phyloP scores from a whole-genome alignment of 495 filamentous ascomycete genomes.

The Daldinia decipiens region DNA sequence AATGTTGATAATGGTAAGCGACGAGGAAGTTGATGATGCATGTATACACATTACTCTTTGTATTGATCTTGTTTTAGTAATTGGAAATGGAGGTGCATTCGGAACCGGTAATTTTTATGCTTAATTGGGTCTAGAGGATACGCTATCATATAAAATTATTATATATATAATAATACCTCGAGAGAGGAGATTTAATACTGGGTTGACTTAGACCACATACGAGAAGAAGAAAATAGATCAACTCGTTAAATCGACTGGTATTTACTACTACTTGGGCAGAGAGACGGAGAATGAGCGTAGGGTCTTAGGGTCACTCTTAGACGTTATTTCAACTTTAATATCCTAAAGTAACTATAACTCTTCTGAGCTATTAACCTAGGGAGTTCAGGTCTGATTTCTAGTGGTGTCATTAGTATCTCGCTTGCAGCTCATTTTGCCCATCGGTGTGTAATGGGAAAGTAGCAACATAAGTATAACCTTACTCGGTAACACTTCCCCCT shows the following conservation, averaged over 20 bases:
- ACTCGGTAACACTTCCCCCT: not conserved
- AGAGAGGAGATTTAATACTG: not conserved
- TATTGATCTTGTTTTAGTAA: not conserved
- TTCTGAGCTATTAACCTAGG: not conserved
- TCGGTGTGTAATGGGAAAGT: not conserved
- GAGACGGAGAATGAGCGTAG: not conserved
- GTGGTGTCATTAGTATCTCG: not conserved
- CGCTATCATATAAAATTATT: not conserved
- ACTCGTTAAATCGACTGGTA: not conserved
- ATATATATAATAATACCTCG: not conserved
- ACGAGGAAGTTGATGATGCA: not conserved
- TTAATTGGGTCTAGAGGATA: not conserved
- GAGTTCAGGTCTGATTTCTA: not conserved
- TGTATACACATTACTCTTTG: not conserved
- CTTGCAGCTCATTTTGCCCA: not conserved
- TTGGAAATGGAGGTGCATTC: not conserved
- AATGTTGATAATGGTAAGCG: not conserved
- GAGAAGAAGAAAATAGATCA: not conserved
- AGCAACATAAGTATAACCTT: not conserved
- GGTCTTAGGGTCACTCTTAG: too few relatives aligned
- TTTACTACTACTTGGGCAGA: not conserved
- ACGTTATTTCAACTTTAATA: too few relatives aligned
- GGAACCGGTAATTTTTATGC: not conserved
- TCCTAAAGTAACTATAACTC: not conserved
- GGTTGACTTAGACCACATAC: not conserved